These are phyloP conservation scores for Colletotrichum navitas DNA, from an alignment of 2,329 filamentous ascomycete species.

Conservation along the genomic window DNA sequence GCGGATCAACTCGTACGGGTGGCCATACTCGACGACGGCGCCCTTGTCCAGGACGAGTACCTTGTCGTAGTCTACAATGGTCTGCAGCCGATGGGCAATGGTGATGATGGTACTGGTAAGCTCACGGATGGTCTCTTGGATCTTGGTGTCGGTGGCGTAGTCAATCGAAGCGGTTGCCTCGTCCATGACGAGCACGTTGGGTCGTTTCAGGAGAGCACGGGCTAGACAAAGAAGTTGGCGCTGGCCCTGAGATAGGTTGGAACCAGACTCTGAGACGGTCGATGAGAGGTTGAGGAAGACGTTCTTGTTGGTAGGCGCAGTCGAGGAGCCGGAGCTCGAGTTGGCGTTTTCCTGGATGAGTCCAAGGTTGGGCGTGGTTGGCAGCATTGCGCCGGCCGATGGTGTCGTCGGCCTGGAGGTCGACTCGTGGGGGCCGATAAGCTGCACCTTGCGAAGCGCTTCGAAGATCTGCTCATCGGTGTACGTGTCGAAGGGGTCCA, in stretches of 20 bases:
- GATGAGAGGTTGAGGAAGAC: conserved; percentile 90
- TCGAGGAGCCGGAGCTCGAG: conserved; percentile 43
- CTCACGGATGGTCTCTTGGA: conserved; percentile 96
- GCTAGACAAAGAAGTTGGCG: conserved; percentile 94
- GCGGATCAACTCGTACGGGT: conserved; percentile 84
- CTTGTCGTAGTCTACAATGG: conserved; percentile 98
- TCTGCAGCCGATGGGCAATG: conserved; percentile 94
- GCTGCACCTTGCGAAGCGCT: conserved; percentile 87
- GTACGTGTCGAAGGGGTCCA: conserved; percentile 92
- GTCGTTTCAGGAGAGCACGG: conserved; percentile 89
- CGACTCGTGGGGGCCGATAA: conserved; percentile 75
- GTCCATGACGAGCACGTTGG: conserved; percentile 98
- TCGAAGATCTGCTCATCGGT: conserved; percentile 92
- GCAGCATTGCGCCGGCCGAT: conserved; percentile 41
- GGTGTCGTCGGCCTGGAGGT: conserved; percentile 48
- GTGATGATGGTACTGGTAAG: conserved; percentile 94
- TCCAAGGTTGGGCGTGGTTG: conserved; percentile 35
- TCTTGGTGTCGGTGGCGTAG: conserved; percentile 94
- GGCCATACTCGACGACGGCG: conserved; percentile 87
- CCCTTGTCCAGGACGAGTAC: conserved; percentile 95
- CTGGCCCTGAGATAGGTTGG: conserved; percentile 95
- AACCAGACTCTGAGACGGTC: conserved; percentile 87
- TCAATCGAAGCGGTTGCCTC: conserved; percentile 98
- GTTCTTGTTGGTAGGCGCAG: conserved; percentile 84
- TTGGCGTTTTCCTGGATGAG: conserved; percentile 24